Evolutionary conservation across 2,329 filamentous ascomycete species (phyloP).

Genomic region (Orbilia blumenaviensis): DNA sequence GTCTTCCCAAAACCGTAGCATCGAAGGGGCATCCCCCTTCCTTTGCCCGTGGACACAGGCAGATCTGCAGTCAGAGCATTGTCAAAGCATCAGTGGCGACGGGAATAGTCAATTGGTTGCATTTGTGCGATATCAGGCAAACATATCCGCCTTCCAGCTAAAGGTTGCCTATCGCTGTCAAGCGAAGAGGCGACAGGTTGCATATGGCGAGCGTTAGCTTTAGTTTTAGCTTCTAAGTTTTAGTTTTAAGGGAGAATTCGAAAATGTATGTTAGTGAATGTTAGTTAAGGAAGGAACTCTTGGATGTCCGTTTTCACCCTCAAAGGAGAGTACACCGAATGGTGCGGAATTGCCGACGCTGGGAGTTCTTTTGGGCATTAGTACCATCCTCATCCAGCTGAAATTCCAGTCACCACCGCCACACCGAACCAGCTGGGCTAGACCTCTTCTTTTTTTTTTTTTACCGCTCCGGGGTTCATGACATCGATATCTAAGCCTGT

Average conservation of each 20-base stretch:
- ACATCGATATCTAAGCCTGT: slow-evolving; percentile 36
- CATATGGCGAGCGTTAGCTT: slow-evolving; percentile 15
- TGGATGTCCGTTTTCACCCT: slow-evolving; percentile 38
- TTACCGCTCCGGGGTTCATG: slow-evolving; percentile 21
- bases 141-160: slow-evolving; percentile 33
- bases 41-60: slow-evolving; percentile 2
- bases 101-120: slow-evolving; percentile 15
- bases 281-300: slow-evolving; percentile 22
- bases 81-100: slow-evolving; percentile 39
- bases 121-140: slow-evolving; percentile 46
- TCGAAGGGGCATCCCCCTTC: slow-evolving; percentile 28
- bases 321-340: slow-evolving; percentile 10
- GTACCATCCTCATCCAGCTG: slow-evolving; percentile 48
- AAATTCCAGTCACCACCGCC: slow-evolving; percentile 51
- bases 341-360: slow-evolving; percentile 50
- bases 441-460: slow-evolving; percentile 27
- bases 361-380: slow-evolving; percentile 22
- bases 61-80: slow-evolving; percentile 20
- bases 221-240: too few species aligned
- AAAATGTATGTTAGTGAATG: slow-evolving; percentile 16
- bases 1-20: slow-evolving; percentile 23
- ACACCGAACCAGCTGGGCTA: slow-evolving; percentile 26
- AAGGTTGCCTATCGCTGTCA: slow-evolving; percentile 38
- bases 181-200: slow-evolving; percentile 17
- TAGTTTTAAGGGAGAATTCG: too few species aligned